These are phyloP conservation scores for Phytopythium sindhum DNA, from an alignment of 352 stramenopile species.

Conservation along the genomic window DNA sequence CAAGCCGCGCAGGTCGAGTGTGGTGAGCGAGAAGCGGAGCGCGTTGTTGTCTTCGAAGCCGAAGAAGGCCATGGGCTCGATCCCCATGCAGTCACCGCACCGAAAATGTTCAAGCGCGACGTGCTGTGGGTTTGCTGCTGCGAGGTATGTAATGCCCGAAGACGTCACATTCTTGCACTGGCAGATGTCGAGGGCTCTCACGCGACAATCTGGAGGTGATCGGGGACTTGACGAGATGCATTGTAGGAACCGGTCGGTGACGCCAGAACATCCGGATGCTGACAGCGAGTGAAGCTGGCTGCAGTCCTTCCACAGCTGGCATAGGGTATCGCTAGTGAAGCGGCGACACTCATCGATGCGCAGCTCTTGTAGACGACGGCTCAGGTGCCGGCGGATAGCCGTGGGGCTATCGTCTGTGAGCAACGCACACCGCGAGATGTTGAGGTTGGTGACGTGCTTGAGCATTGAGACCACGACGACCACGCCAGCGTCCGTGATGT, in stretches of 20 bases:
- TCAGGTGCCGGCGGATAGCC: constrained; percentile 40
- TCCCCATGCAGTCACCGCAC: constrained; percentile 49
- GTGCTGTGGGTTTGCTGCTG: constrained; percentile 26
- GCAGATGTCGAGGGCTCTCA: constrained; percentile 43
- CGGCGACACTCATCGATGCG: constrained; percentile 59
- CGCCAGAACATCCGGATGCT: constrained; percentile 32
- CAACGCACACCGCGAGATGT: constrained; percentile 38
- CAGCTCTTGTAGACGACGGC: constrained; percentile 34
- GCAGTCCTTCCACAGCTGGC: constrained; percentile 59
- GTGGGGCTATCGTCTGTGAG: constrained; percentile 57
- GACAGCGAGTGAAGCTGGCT: constrained; percentile 40
- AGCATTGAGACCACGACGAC: constrained; percentile 16
- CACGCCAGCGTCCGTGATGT: constrained; percentile 25
- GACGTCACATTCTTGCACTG: constrained; percentile 67
- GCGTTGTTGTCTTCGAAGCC: constrained; percentile 48
- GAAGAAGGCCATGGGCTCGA: constrained; percentile 77
- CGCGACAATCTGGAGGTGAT: constrained; percentile 11
- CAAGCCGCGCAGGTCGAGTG: constrained; percentile 41
- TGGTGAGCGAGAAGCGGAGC: constrained; percentile 19
- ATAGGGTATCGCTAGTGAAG: constrained; percentile 45
- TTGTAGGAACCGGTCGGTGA: constrained; percentile 58
- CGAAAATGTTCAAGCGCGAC: constrained; percentile 22
- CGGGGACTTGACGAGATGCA: constrained; percentile 53
- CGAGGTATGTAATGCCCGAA: constrained; percentile 53
- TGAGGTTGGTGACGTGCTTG: constrained; percentile 23